Conservation (phyloP, 148 eudicot species). For the Beta vulgaris region DNA sequence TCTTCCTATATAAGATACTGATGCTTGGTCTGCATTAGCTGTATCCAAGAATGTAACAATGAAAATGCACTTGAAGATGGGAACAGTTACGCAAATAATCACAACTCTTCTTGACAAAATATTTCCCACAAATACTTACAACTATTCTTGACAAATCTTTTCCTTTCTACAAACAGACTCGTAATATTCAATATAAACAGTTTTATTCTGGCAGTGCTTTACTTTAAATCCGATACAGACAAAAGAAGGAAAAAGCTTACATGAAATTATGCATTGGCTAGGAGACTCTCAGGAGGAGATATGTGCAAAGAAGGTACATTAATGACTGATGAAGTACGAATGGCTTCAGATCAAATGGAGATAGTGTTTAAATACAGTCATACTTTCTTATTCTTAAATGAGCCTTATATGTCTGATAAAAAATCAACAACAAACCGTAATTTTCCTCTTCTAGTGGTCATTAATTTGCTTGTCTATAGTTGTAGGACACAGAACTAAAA, state of each 20-base stretch:
- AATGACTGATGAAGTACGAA: not conserved
- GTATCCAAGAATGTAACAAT: not conserved
- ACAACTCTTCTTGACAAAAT: not conserved
- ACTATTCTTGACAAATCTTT: not conserved
- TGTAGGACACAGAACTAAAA: no score
- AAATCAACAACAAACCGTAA: not conserved
- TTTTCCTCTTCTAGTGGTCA: not conserved
- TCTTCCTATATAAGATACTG: not conserved
- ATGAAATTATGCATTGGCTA: not conserved
- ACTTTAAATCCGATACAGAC: not conserved
- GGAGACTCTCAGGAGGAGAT: not conserved
- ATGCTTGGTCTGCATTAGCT: no score
- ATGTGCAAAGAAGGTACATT: not conserved
- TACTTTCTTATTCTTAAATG: not conserved
- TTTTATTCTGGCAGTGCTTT: not conserved
- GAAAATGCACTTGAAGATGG: not conserved
- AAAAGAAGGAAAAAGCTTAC: not conserved
- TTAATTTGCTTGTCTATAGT: not conserved
- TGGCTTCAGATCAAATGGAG: not conserved
- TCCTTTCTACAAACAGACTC: not conserved
- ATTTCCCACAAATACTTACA: not conserved
- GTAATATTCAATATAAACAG: no score
- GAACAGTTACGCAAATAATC: not conserved
- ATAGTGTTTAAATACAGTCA: not conserved
- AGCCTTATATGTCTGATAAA: not conserved